Conservation (phyloP, 1,284 basidiomycete species). For the Xerocomus minutiporus region DNA sequence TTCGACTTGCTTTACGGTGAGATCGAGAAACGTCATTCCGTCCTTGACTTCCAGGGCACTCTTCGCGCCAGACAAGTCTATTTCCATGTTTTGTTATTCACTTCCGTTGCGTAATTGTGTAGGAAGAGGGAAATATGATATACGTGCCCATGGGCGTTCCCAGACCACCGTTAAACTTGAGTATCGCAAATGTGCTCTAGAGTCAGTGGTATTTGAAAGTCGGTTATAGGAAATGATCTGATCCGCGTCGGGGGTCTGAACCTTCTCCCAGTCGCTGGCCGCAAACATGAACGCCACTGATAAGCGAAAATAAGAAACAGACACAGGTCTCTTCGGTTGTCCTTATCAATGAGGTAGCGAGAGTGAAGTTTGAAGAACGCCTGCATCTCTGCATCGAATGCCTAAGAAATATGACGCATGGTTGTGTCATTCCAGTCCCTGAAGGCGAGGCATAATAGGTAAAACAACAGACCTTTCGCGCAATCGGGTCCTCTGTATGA, state of each 20-base stretch:
- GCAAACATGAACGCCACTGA: constrained; percentile 10
- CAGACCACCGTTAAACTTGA: constrained; percentile 98
- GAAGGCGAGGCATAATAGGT: neutral
- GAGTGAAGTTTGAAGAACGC: constrained; percentile 98
- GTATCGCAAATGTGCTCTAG: constrained; percentile 85
- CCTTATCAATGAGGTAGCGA: constrained; percentile 89
- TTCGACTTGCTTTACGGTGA: constrained; percentile 93
- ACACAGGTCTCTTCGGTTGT: constrained; percentile 87
- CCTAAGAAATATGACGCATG: constrained; percentile 34
- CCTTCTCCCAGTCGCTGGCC: constrained; percentile 88
- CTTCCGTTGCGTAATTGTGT: neutral
- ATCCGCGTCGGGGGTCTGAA: constrained; percentile 85
- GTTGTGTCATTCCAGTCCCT: constrained; percentile 6
- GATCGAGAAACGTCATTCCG: constrained; percentile 96
- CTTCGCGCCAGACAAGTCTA: constrained; percentile 86
- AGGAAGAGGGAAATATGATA: constrained; percentile 2
- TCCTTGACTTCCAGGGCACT: constrained; percentile 87
- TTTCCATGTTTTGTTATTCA: constrained; percentile 3
- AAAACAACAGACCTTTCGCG: constrained; percentile 65
- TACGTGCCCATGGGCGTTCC: constrained; percentile 86
- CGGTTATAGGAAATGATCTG: constrained; percentile 85
- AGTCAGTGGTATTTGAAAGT: constrained; percentile 60
- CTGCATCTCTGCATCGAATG: constrained; percentile 96
- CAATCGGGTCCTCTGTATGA: constrained; percentile 70
- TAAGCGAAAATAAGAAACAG: constrained; percentile 32